These are phyloP conservation scores for Macrocybe gigantea DNA, from an alignment of 768 basidiomycete genomes.

Conservation along the genomic window DNA sequence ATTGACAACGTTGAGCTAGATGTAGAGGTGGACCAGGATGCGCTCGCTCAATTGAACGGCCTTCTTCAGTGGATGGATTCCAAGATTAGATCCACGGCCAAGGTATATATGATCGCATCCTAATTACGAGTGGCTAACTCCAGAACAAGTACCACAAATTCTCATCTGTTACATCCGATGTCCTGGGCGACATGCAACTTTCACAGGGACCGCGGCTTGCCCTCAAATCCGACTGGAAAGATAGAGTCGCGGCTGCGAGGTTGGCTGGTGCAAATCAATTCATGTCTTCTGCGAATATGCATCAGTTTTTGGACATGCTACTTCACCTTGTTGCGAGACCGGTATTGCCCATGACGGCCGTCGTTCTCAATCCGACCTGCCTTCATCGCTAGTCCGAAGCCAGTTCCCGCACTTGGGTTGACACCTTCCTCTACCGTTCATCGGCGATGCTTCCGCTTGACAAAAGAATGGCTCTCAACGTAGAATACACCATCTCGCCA, in stretches of 20 bases:
- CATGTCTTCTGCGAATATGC: neutral
- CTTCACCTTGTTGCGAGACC: neutral
- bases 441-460: slow-evolving; percentile 17
- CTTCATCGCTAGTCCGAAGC: slow-evolving; percentile 7
- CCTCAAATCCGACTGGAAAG: no score
- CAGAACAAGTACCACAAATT: no score
- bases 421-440: slow-evolving; percentile 16
- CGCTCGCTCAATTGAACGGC: no score
- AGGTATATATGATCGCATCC: no score
- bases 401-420: slow-evolving; percentile 15
- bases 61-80: no score
- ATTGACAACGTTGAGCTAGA: no score
- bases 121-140: no score
- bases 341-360: neutral
- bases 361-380: neutral
- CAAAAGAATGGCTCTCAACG: slow-evolving; percentile 11
- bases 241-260: neutral
- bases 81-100: no score
- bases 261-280: neutral
- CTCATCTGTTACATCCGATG: no score
- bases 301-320: neutral
- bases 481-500: slow-evolving; percentile 13
- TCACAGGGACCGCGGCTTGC: no score
- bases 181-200: no score
- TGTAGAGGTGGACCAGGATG: no score